A percentile compares a stretch with the other conserved stretches of the same genome.
Evolutionary conservation across 2,329 filamentous ascomycete species (phyloP).

Genomic region (Aspergillus quadricinctus): DNA sequence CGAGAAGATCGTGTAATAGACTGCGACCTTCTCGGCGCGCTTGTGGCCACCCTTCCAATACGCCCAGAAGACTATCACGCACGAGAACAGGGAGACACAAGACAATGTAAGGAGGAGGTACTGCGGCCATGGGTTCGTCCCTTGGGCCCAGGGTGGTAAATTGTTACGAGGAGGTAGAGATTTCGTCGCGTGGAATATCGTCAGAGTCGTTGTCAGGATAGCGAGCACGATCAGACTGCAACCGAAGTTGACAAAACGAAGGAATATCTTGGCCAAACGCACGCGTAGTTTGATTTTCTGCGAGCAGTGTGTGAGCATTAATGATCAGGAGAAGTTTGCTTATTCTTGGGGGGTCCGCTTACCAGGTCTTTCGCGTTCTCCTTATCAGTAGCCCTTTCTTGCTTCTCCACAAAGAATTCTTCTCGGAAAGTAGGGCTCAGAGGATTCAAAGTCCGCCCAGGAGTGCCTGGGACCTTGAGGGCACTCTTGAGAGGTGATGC

Average conservation of each 20-base stretch:
- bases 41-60: conserved; percentile 87
- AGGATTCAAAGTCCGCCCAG: conserved; percentile 70
- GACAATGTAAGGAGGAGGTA: conserved; percentile 75
- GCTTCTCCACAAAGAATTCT: conserved; percentile 81
- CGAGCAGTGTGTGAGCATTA: conserved; percentile 35
- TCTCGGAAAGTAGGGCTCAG: conserved; percentile 89
- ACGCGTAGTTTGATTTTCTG: conserved; percentile 92
- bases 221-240: conserved; percentile 92
- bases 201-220: conserved; percentile 82
- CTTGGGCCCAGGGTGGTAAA: conserved; percentile 76
- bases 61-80: conserved; percentile 72
- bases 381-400: conserved; percentile 75
- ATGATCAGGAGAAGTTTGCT: conserved; percentile 1
- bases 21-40: conserved; percentile 84
- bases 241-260: conserved; percentile 94
- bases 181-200: conserved; percentile 88
- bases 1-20: conserved; percentile 94
- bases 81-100: conserved; percentile 74
- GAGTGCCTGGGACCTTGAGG: conserved; percentile 79
- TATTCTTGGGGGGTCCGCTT: conserved; percentile 39
- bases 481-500: conserved; percentile 84
- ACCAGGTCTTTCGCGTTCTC: conserved; percentile 85
- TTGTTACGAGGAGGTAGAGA: conserved; percentile 68
- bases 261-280: conserved; percentile 85
- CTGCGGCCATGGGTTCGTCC: conserved; percentile 84